Base-by-base conservation (phyloP, 164 flowering plant genomes). In the Protea cynaroides region DNA sequence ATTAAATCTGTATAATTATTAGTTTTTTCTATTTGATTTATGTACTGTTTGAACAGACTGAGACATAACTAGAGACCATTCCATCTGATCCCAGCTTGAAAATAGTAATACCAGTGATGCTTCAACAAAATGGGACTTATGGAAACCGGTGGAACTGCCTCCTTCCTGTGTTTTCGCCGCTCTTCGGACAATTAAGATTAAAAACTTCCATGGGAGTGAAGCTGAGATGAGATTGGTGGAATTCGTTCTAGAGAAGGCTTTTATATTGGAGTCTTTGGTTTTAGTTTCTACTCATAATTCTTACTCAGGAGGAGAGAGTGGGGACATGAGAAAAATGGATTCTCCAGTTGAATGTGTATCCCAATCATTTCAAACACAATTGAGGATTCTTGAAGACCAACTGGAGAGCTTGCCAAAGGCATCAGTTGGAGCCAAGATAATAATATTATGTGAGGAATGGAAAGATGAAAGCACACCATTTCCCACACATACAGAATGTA, bases 161-260 rank as follows among this genome's bases (percentile, higher is more conserved):
- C 22, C 34, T 12, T 1, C 22, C 0, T 21, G 25, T 22, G 21
- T 21, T 15, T 62, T 68, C 51, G 3, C 55, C 56, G 40, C 56
- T 34, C 61, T 68, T 53, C 49, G 25, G 18, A 56, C 22, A 36
- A 36, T 56, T 24, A 62, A 62, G 66, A 62, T 68, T 22, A 68
- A 23, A n/a, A 44, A 46, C 53, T 68, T 68, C 44, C 19, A 7
- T 7, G 66, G 66, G 62, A 15, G 34, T 12, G 13, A 37, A 10
- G 4, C n/a, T 17, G 61, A 61, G 24, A 43, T 55, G 54, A 21
- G 10, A n/a, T 24, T 68, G 59, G 71, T 68, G 60, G 36, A 62
- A n/a, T 69, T 62, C 50, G 46, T 62, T 25, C 3, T 62, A 12
- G 55, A 49, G 37, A 69, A 46, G 23, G 65, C 66, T 34, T 7